Base-by-base conservation (phyloP, 345 rosid genomes). In the Pugionium cornutum region DNA sequence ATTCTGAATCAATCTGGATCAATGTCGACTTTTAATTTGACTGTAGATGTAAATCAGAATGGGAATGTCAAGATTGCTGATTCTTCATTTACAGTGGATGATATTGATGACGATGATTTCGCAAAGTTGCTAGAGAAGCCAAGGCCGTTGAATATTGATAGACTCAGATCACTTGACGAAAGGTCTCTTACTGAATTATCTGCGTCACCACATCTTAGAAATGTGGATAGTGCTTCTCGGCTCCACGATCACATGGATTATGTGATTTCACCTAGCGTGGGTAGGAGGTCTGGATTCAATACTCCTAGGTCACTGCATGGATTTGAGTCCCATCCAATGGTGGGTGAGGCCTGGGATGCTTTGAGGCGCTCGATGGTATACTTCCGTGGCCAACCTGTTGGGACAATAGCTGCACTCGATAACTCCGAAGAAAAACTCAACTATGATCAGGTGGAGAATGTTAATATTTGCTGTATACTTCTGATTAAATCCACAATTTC, bases 331-430 rank as follows among this genome's bases (percentile, higher is more conserved):
- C 92, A 85, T 75, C 96, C 92, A 1, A 74, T 77, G 73, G 82
- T 88, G 27, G 80, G 81, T 29, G 96, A 94, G 70, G 97, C 95
- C 47, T 90, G 97, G 97, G 91, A 85, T 39, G 88, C 89, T 42
- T 72, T 94, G 80, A 84, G 88, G 43, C 76, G 81, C 3, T 78
- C 95, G 0, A 49, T 86, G 85, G 96, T 90, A 5, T 64, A 73
- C 75, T 94, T 94, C 75, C 92, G 95, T 18, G 96, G 89, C 32
- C 88, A 82, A 70, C 90, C 96, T 4, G 96, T 94, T 42, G 99
- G 97, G 32, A 88, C 97, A 0, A 90, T 94, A 43, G 95, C 99
- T 28, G 99, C 97, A 0, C 73, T 82, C 62, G 96, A 94, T 69
- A 85, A 60, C 58, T 80, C 95, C 6, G 97, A 81, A 4, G 97